A percentile compares a stretch with the other conserved stretches of the same genome.
Evolutionary conservation across 2,329 filamentous ascomycete species (phyloP).

Genomic region (Fusarium illudens): DNA sequence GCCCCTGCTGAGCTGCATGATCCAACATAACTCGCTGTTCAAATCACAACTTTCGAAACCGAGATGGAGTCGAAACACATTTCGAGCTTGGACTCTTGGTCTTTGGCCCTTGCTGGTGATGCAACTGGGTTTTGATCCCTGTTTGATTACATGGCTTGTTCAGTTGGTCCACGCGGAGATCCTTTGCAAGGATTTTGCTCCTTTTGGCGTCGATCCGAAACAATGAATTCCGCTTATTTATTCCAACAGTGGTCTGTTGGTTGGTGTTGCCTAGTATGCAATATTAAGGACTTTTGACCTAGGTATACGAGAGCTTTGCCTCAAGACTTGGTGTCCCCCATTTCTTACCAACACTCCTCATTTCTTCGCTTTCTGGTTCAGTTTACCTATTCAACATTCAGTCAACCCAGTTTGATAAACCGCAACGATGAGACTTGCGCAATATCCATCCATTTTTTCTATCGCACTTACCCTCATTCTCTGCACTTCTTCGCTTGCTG

Average conservation of each 20-base stretch:
- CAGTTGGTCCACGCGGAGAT: background rate
- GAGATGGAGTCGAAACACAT: background rate
- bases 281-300: background rate
- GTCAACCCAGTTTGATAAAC: background rate
- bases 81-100: background rate
- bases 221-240: background rate
- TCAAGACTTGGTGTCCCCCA: background rate
- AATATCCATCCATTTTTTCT: background rate
- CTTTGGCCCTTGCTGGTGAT: background rate
- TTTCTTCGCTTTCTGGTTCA: background rate
- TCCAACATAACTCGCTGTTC: too few species aligned
- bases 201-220: background rate
- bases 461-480: background rate
- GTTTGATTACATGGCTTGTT: background rate
- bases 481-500: background rate
- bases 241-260: background rate
- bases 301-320: background rate
- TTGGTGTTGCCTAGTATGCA: background rate
- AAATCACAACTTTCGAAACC: too few species aligned
- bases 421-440: background rate
- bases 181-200: background rate
- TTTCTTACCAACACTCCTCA: background rate
- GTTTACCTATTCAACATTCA: background rate
- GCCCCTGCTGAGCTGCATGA: too few species aligned
- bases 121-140: background rate